Base-by-base conservation (phyloP, 164 flowering plant species). In the Aristolochia contorta region DNA sequence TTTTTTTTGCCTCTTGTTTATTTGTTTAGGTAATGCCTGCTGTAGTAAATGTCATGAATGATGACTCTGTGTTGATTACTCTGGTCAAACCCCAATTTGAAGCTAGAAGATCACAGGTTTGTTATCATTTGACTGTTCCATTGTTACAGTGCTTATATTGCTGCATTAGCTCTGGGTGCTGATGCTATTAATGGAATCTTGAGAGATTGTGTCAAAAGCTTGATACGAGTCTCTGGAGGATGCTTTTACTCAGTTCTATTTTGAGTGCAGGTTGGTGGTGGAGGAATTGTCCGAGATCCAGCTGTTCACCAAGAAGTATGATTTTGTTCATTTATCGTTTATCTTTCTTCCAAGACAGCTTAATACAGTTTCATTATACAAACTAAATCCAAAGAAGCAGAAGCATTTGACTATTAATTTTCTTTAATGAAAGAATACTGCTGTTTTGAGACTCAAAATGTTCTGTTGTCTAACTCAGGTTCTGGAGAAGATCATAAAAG, bases 11-110 rank as follows among this genome's bases (percentile, higher is more conserved):
- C n/a, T n/a, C n/a, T n/a, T n/a, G n/a, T n/a, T 32, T 21, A 4
- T 62, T 0, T 50, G 21, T 78, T 60, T 70, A 93, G 99, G 99
- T 94, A 27, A 88, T 94, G 91, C 97, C 97, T 66, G 93, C 97
- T 43, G 87, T 94, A 12, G 74, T 94, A 62, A 85, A 78, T 67
- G 73, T 83, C 64, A 91, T 94, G 95, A 91, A 86, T 75, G 77
- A 78, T 63, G 89, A 84, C 37, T 79, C 97, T 30, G 74, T 77
- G 5, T 68, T 94, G 65, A 76, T 94, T 56, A 86, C 99, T 52
- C 73, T 94, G 65, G 87, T 91, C 32, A 94, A 91, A 76, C 99
- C 97, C 65, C 99, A 94, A 48, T 91, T 94, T 74, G 99, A 94
- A 76, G 97, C 96, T 68, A 89, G 71, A 60, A 75, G 99, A 75